Evolutionary conservation across 176 grass and related monocot genomes (phyloP), one percentile per base, ranked within the genome.

Genomic region (Secale cereale): DNA sequence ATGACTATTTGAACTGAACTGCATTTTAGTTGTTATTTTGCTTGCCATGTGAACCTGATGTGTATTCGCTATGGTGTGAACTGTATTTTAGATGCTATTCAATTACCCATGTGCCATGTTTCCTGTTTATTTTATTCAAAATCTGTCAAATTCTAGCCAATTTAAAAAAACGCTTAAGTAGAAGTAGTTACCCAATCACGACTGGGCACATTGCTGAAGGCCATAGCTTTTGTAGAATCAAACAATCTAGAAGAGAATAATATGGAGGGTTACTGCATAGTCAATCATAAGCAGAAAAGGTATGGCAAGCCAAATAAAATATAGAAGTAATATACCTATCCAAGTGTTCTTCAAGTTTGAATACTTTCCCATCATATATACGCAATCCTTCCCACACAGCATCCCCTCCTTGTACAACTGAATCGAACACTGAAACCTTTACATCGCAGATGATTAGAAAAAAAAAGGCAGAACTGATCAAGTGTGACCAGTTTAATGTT

Each of bases 381-480:
- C 93, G 93, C 65, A 98, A 85, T 75, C 96, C 96, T 78, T 98
- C 96, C 96, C 96, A 98, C 62, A 87, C 96, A 89, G 93, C 91
- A 98, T 98, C 96, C 39, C 96, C 96, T 79, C 96, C 96, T 98
- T 98, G 96, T 74, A 98, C 91, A 89, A 95, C 96, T 68, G 96
- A 98, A 86, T 98, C 96, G 75, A 98, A 91, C 35, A 98, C 96
- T 81, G 93, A 95, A 81, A 98, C 88, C 96, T 98, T 81, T 62
- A 92, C 83, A 66, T 77, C 17, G 23, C 70, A 76, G 36, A 88
- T 63, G 28, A 70, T 90, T 79, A 89, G 78, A 85, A 54, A 70
- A 77, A 76, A 82, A 16, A 71, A 81, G 78, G 62, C 28, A 66
- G 22, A 86, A 65, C 31, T 81, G 62, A 61, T 74, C 28, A 28